These are phyloP conservation scores for Wallacemonas sp. DNA, from an alignment of 208 protist species.

Conservation along the genomic window DNA sequence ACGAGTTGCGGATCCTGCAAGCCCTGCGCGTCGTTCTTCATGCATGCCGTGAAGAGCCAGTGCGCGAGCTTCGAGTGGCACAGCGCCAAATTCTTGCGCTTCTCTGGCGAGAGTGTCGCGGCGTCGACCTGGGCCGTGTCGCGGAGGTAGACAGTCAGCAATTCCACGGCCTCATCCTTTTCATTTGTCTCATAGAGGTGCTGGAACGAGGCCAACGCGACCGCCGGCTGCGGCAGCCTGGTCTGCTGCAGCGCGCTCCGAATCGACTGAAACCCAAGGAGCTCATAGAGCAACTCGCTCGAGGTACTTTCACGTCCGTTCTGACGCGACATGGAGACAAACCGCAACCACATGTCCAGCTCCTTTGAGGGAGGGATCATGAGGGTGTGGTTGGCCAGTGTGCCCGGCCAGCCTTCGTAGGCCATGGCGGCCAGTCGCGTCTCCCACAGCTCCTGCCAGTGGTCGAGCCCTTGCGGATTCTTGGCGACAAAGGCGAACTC, in stretches of 20 bases:
- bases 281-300: constrained; percentile 88
- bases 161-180: constrained; percentile 60
- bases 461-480: constrained; percentile 57
- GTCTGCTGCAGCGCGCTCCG: constrained; percentile 49
- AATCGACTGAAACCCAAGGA: constrained; percentile 80
- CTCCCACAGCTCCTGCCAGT: constrained; percentile 91
- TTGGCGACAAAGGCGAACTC: constrained; percentile 92
- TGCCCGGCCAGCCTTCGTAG: constrained; percentile 97
- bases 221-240: constrained; percentile 59
- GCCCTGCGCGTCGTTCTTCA: constrained; percentile 19
- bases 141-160: constrained; percentile 69
- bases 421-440: constrained; percentile 84
- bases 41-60: constrained; percentile 60
- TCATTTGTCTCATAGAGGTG: constrained; percentile 87
- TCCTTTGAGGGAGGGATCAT: constrained; percentile 94
- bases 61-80: constrained; percentile 85
- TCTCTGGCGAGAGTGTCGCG: constrained; percentile 5
- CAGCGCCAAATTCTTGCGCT: constrained; percentile 56
- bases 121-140: constrained; percentile 39
- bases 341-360: constrained; percentile 97
- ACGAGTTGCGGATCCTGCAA: constrained; percentile 7
- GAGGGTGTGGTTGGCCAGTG: constrained; percentile 96
- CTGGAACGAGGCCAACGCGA: constrained; percentile 83
- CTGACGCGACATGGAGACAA: constrained; percentile 94
- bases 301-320: constrained; percentile 83